These are phyloP conservation scores for Claviceps digitariae DNA, from an alignment of 2,329 filamentous ascomycete genomes.

Conservation along the genomic window DNA sequence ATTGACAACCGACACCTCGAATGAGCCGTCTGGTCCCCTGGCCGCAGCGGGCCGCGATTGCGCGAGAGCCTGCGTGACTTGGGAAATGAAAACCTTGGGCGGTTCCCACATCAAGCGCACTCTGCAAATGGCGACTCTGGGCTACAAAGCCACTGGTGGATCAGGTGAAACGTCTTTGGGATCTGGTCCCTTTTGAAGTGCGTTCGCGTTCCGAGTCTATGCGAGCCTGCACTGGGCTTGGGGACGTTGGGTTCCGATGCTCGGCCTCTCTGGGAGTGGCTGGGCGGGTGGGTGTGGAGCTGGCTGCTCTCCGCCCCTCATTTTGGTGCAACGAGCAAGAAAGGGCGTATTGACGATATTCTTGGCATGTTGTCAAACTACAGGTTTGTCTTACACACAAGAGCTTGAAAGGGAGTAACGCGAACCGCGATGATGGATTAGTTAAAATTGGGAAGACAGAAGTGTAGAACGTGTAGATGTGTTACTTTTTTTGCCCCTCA, in stretches of 20 bases:
- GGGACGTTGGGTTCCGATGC: not conserved
- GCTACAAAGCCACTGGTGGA: not conserved
- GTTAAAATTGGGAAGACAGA: too few species aligned
- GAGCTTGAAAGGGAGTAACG: too few species aligned
- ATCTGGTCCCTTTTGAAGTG: too few species aligned
- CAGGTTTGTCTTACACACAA: too few species aligned
- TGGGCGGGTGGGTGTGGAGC: not conserved
- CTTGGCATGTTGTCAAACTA: too few species aligned
- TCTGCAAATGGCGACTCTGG: too few species aligned
- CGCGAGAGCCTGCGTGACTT: not conserved
- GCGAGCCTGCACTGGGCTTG: not conserved
- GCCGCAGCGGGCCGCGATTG: not conserved
- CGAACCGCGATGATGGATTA: too few species aligned
- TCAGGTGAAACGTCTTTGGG: not conserved
- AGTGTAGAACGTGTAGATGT: too few species aligned
- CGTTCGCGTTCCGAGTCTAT: not conserved
- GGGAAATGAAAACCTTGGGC: too few species aligned
- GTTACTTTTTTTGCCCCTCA: too few species aligned
- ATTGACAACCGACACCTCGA: not conserved
- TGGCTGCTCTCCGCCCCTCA: not conserved
- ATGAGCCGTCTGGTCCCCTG: not conserved
- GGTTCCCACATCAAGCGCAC: too few species aligned
- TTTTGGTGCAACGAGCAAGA: not conserved
- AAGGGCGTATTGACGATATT: too few species aligned
- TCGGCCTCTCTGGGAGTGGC: slow-evolving; percentile 1